Evolutionary conservation across 1,284 basidiomycete genomes (phyloP), one percentile per base, ranked within the genome.

Genomic region (Puccinia hordei): DNA sequence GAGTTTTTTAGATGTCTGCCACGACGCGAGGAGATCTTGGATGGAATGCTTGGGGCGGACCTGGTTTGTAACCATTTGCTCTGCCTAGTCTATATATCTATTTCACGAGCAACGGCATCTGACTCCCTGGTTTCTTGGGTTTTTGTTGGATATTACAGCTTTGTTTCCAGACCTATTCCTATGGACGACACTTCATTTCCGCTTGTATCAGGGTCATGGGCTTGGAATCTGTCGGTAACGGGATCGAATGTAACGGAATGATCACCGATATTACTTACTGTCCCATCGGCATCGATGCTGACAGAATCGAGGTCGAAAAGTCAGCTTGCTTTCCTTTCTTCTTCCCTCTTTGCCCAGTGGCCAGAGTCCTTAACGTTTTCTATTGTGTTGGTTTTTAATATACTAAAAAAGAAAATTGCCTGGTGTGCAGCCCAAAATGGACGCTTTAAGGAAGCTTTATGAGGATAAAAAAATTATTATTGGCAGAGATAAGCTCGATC

Each of bases 381-480:
- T 49, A 66, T 2, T 53, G 30, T 19, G 38, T 41, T 69, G 30
- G 41, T 30, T 35, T 33, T 35, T 33, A 5, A 8, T 22, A 53
- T 49, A 0, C 35, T 41, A 15, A 27, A 17, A 17, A 17, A 92
- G 91, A 41, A 88, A 90, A 73, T 88, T 91, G 2, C 90, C 93
- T 0, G 94, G 93, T 6, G 92, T 99, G 80, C 87, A 90, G 82
- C 95, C 95, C 33, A 98, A 98, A 87, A 88, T 96, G 49, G 91
- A 93, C 81, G 92, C 93, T 0, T 89, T 99, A 0, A 89, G 91
- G 53, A 88, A 91, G 49, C 87, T 98, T 66, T 99, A 99, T 87
- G 91, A 93, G 83, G 94, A 93, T 83, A 98, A 98, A 89, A 98
- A 98, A 89, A 98, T 99, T 84, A 95, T 99, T 81, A 92, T 99